Conservation (phyloP, 371 early-diverging fungal species). For the Mortierella sp. region DNA sequence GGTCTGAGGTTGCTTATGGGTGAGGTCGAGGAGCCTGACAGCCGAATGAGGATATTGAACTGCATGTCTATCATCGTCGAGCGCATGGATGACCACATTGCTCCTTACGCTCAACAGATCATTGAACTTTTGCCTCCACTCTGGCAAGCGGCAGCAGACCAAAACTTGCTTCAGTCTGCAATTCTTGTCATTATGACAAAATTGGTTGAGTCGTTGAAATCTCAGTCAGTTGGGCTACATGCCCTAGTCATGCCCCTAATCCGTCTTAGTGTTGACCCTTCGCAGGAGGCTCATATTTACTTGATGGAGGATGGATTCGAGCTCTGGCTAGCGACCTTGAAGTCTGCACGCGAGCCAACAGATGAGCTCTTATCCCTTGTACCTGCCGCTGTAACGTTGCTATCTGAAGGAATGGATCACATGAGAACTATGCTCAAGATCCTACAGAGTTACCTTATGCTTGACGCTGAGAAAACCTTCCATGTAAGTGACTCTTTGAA, state of each 20-base stretch:
- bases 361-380: slow-evolving; percentile 73
- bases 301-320: slow-evolving; percentile 90
- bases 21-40: slow-evolving; percentile 83
- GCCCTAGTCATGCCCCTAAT: slow-evolving; percentile 81
- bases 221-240: slow-evolving; percentile 79
- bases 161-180: slow-evolving; percentile 85
- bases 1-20: slow-evolving; percentile 68
- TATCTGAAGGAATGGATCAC: slow-evolving; percentile 84
- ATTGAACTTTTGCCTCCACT: slow-evolving; percentile 82
- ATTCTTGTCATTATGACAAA: slow-evolving; percentile 83
- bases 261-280: slow-evolving; percentile 74
- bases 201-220: slow-evolving; percentile 78
- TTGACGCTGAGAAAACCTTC: slow-evolving; percentile 60
- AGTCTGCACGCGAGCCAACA: slow-evolving; percentile 69
- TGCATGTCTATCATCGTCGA: slow-evolving; percentile 83
- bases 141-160: slow-evolving; percentile 79
- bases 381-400: slow-evolving; percentile 68
- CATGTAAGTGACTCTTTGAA: slow-evolving; percentile 19
- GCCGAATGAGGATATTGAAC: slow-evolving; percentile 80
- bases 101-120: slow-evolving; percentile 78
- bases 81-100: slow-evolving; percentile 80
- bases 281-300: slow-evolving; percentile 84
- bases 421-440: slow-evolving; percentile 80
- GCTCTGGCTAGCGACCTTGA: slow-evolving; percentile 85
- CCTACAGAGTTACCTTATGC: slow-evolving; percentile 82